Conservation (phyloP, 441 rosid species). For the Arabidopsis lyrata region DNA sequence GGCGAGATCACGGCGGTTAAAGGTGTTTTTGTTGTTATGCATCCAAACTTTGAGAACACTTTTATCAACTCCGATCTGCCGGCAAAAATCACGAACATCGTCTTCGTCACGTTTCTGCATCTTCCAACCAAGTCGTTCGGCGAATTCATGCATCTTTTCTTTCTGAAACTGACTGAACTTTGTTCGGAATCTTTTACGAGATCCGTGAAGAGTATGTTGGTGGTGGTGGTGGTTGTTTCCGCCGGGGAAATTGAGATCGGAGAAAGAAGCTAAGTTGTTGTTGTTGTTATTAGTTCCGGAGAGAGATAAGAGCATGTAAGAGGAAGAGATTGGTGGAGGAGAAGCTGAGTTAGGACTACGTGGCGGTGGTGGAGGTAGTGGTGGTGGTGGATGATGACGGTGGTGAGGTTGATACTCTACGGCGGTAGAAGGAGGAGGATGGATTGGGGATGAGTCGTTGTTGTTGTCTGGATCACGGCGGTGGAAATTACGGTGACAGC, state of each 20-base stretch:
- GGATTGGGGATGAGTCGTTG: slow-evolving; percentile 19
- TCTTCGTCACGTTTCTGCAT: slow-evolving; percentile 90
- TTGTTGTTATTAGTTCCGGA: slow-evolving; percentile 56
- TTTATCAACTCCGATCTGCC: slow-evolving; percentile 71
- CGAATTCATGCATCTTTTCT: slow-evolving; percentile 81
- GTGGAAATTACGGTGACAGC: slow-evolving; percentile 97
- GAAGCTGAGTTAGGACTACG: slow-evolving; percentile 91
- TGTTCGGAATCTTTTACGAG: slow-evolving; percentile 78
- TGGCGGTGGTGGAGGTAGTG: slow-evolving; percentile 35
- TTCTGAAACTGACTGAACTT: slow-evolving; percentile 85
- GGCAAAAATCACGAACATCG: slow-evolving; percentile 64
- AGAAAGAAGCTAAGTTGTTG: slow-evolving; percentile 42
- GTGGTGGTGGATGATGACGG: slow-evolving; percentile 59
- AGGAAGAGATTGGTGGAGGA: slow-evolving; percentile 96
- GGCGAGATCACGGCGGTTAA: slow-evolving; percentile 53
- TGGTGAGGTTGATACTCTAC: slow-evolving; percentile 68
- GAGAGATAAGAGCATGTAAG: slow-evolving; percentile 85
- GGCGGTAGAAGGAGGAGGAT: slow-evolving; percentile 39
- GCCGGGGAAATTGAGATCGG: slow-evolving; percentile 38
- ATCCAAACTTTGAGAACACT: slow-evolving; percentile 89
- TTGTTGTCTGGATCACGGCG: slow-evolving; percentile 78
- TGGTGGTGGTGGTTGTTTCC: slow-evolving; percentile 16
- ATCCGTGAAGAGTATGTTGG: slow-evolving; percentile 28
- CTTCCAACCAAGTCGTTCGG: slow-evolving; percentile 86
- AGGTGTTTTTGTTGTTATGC: slow-evolving; percentile 90